Base-by-base conservation (phyloP, 805 yeast genomes). In the Barnettozyma sp. region DNA sequence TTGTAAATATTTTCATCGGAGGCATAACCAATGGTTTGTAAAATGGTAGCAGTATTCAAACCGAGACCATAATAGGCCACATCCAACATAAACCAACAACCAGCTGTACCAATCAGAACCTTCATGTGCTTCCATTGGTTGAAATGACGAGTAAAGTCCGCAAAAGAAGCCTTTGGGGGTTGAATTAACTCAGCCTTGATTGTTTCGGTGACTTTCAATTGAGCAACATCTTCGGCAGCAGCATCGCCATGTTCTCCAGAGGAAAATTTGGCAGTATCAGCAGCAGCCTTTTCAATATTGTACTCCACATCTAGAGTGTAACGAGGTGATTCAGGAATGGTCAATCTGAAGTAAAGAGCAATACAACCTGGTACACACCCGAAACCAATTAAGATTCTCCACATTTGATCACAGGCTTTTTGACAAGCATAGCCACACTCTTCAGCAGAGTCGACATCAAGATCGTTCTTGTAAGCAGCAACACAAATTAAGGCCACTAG, bases 301-400 rank as follows among this genome's bases (percentile, higher is more conserved):
- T 71, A 72, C 33, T 72, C 60, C 41, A 84, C 82, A 60, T 84
- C 95, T 57, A 85, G 71, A 35, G 87, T 68, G 67, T 82, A 85
- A 70, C 95, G 80, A 65, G 95, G 96, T 36, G 94, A 84, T 70
- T 84, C 96, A 48, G 94, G 95, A 60, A 83, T 87, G 48, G 95
- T 86, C 64, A 86, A 76, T 74, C 96, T 83, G 70, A 74, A 87
- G 70, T 87, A 87, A 49, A 83, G 71, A 30, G 95, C 94, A 59
- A 81, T 59, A 43, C 70, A 47, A 62, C 94, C 95, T 49, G 96
- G 95, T 49, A 86, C 82, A 66, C 84, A 78, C 58, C 96, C 95
- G 46, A 88, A 71, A 54, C 96, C 95, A 57, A 86, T 64, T 41
- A 86, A 62, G 45, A 86, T 71, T 78, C 96, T 83, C 96, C 96